Evolutionary conservation across 179 eudicot species (phyloP), one percentile per base, ranked within the genome.

Genomic region (Heliamphora pulchella): DNA sequence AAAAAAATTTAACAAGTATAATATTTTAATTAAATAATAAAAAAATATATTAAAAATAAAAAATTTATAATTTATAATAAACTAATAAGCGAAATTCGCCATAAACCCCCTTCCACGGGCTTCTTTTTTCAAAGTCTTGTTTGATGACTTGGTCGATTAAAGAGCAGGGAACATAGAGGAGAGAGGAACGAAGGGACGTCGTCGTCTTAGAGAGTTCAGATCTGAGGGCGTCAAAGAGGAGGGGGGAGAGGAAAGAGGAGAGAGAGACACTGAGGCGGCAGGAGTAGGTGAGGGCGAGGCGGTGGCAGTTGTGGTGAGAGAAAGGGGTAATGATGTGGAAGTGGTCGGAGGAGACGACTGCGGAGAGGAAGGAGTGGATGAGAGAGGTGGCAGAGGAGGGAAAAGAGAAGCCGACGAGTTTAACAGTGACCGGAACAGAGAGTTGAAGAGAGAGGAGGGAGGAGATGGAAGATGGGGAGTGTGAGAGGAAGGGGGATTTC

Each of bases 331-430:
- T 84, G 87, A 86, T 79, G 81, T 86, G 90, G 85, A 83, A 86
- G 78, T 64, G 80, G 59, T 80, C 87, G 86, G 92, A 81, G 78
- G 90, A 82, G 85, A 83, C 2, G 77, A 89, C 70, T 80, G 91
- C 83, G 81, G 84, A 72, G 80, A 88, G 85, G 84, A 87, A 87
- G 82, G 90, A 84, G 78, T 85, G 80, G 88, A 91, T 87, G 84
- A 79, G 86, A 20, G 85, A 67, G 11, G 82, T 63, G 82, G 87
- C 47, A 76, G 91, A 20, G 75, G 92, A 44, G 83, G 91, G 59
- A 85, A 87, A 83, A 81, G 88, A 58, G 81, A 90, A 46, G 82
- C 97, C 98, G 50, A 93, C 90, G 76, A 93, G 91, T 58, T 84
- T 86, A 88, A 93, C 48, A 78, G 88, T 76, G 88, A 89, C 44